Conservation (phyloP, 805 yeast species). For the Ogataea nitratoaversa region DNA sequence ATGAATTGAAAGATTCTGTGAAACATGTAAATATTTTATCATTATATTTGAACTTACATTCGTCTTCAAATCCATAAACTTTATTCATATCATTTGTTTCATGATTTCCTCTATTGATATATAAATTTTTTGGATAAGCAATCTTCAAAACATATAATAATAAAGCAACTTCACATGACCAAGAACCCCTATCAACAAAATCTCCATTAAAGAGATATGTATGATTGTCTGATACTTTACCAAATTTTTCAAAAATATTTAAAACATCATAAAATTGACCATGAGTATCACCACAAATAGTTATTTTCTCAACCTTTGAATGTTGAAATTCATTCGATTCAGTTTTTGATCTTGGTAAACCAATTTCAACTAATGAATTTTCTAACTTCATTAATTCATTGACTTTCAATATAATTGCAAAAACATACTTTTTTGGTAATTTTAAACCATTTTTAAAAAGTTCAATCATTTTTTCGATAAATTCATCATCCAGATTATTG, state of each 20-base stretch:
- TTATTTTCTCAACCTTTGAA: slow-evolving; percentile 46
- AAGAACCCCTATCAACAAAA: slow-evolving; percentile 95
- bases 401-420: slow-evolving; percentile 73
- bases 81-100: slow-evolving; percentile 96
- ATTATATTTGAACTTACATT: slow-evolving; percentile 85
- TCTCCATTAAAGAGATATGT: slow-evolving; percentile 91
- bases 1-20: slow-evolving; percentile 76
- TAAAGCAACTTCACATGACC: slow-evolving; percentile 96
- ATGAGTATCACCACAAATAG: slow-evolving; percentile 96
- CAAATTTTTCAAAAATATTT: slow-evolving; percentile 71
- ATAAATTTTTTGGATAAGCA: slow-evolving; percentile 64
- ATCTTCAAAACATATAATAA: slow-evolving; percentile 73
- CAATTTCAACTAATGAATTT: slow-evolving; percentile 71
- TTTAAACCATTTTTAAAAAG: slow-evolving; percentile 70
- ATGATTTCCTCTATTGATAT: slow-evolving; percentile 90
- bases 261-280: slow-evolving; percentile 92
- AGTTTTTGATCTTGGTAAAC: slow-evolving; percentile 27
- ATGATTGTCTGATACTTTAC: slow-evolving; percentile 63
- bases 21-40: slow-evolving; percentile 78
- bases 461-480: slow-evolving; percentile 61
- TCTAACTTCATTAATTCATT: slow-evolving; percentile 61
- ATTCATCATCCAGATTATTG: slow-evolving; percentile 47
- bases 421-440: slow-evolving; percentile 78
- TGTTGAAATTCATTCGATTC: slow-evolving; percentile 32
- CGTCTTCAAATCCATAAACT: slow-evolving; percentile 94